Evolutionary conservation across 1,284 basidiomycete species (phyloP).

Genomic region (Polyporus tsugae): DNA sequence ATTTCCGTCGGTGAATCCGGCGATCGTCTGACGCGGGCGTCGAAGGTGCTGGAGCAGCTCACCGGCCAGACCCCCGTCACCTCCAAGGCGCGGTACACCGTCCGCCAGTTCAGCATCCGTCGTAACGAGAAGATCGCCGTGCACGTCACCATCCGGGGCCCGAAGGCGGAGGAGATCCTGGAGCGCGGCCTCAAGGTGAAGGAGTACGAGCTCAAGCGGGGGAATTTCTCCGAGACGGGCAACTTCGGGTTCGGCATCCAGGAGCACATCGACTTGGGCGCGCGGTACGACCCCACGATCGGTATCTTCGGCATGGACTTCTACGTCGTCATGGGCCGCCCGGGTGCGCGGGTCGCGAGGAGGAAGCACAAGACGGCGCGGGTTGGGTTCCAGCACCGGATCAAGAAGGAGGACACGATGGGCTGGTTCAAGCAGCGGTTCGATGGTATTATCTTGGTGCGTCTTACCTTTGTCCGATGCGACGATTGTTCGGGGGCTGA

Average conservation of each 20-base stretch:
- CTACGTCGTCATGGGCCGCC: constrained; percentile 97
- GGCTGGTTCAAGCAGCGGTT: constrained; percentile 99
- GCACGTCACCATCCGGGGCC: constrained; percentile 99
- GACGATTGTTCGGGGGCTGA: constrained; percentile 11
- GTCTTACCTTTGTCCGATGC: constrained; percentile 40
- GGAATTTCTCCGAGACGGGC: constrained; percentile 97
- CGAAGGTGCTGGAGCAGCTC: constrained; percentile 99
- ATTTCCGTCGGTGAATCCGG: constrained; percentile 99
- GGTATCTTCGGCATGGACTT: constrained; percentile 99
- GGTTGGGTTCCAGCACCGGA: constrained; percentile 89
- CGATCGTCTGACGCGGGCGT: constrained; percentile 98
- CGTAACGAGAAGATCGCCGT: constrained; percentile 99
- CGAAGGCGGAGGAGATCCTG: constrained; percentile 99
- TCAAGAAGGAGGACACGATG: constrained; percentile 94
- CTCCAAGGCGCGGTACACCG: constrained; percentile 99
- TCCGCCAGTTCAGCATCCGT: constrained; percentile 99
- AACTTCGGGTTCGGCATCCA: constrained; percentile 99
- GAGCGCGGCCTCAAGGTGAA: constrained; percentile 99
- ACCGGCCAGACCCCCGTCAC: constrained; percentile 99
- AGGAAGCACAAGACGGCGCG: constrained; percentile 91
- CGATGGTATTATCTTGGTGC: constrained; percentile 93
- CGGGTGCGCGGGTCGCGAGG: constrained; percentile 91
- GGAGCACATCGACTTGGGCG: constrained; percentile 99
- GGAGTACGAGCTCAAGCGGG: constrained; percentile 95
- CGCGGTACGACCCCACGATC: constrained; percentile 96